Conservation (phyloP, 2,329 filamentous ascomycete species). For the Annulohypoxylon truncatum region DNA sequence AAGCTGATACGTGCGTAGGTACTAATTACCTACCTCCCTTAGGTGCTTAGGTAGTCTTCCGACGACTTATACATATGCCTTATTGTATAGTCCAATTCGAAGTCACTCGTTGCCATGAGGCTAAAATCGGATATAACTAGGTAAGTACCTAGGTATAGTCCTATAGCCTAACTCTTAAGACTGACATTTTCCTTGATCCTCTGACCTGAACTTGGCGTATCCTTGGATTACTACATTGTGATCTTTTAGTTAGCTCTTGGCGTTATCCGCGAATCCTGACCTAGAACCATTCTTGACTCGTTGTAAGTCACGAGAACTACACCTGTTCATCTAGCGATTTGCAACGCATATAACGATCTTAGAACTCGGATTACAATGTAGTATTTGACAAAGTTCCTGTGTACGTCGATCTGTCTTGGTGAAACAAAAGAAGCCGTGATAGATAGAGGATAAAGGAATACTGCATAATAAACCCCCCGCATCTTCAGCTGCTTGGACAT, state of each 20-base stretch:
- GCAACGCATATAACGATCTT: too few relatives aligned
- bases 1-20: not conserved
- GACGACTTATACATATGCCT: too few relatives aligned
- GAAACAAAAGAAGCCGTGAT: not conserved
- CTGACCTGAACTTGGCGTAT: slow-evolving; percentile 6
- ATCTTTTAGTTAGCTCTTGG: slow-evolving; percentile 16
- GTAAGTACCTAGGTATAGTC: too few relatives aligned
- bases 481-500: slow-evolving; percentile 7
- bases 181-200: slow-evolving; percentile 4
- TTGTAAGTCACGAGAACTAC: not conserved
- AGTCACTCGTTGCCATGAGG: not conserved
- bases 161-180: not conserved
- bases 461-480: slow-evolving; percentile 11
- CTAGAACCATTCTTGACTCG: not conserved
- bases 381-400: not conserved
- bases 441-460: not conserved
- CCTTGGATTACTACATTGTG: slow-evolving; percentile 15
- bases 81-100: not conserved
- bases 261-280: not conserved
- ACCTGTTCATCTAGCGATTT: too few relatives aligned
- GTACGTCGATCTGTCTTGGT: not conserved
- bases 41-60: not conserved
- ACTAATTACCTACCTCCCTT: too few relatives aligned
- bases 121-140: too few relatives aligned
- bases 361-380: not conserved